Conservation (phyloP, 2,329 filamentous ascomycete species). For the Aspergillus cejpii region DNA sequence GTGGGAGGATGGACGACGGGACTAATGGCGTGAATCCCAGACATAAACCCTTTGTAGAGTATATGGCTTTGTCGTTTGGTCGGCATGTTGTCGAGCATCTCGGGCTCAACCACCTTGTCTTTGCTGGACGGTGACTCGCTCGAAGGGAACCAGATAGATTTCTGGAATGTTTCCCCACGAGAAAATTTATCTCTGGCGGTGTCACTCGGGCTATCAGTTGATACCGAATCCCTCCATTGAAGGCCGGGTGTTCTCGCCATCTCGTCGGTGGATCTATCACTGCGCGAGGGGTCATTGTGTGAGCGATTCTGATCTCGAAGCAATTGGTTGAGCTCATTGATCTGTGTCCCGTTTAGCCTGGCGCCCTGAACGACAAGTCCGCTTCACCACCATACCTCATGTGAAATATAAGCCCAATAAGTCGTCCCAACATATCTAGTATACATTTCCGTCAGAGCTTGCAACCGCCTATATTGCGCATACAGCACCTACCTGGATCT, state of each 20-base stretch:
- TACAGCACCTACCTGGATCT: constrained; percentile 35
- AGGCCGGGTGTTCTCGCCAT: constrained; percentile 10
- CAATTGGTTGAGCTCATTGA: constrained; percentile 41
- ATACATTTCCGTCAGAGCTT: background rate
- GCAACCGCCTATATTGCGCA: background rate
- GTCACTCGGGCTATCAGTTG: constrained; percentile 9
- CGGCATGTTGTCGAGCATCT: constrained; percentile 40
- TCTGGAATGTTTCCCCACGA: constrained; percentile 29
- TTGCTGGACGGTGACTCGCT: constrained; percentile 32
- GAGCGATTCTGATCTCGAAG: constrained; percentile 39
- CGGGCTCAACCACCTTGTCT: constrained; percentile 31
- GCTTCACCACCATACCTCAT: constrained; percentile 29
- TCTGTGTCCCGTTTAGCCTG: constrained; percentile 25
- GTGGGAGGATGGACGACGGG: constrained; percentile 42
- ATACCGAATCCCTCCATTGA: constrained; percentile 18
- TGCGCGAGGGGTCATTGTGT: constrained; percentile 20
- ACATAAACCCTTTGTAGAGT: constrained; percentile 44
- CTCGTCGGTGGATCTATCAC: constrained; percentile 22
- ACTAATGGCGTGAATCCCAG: constrained; percentile 42
- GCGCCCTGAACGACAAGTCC: background rate
- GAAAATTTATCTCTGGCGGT: constrained; percentile 12
- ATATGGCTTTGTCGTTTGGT: constrained; percentile 43
- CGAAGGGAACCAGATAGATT: constrained; percentile 34
- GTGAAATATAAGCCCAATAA: constrained; percentile 43
- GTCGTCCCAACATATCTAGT: constrained; percentile 42